Conservation (phyloP, 2,329 filamentous ascomycete species). For the Ascosphaera acerosa region DNA sequence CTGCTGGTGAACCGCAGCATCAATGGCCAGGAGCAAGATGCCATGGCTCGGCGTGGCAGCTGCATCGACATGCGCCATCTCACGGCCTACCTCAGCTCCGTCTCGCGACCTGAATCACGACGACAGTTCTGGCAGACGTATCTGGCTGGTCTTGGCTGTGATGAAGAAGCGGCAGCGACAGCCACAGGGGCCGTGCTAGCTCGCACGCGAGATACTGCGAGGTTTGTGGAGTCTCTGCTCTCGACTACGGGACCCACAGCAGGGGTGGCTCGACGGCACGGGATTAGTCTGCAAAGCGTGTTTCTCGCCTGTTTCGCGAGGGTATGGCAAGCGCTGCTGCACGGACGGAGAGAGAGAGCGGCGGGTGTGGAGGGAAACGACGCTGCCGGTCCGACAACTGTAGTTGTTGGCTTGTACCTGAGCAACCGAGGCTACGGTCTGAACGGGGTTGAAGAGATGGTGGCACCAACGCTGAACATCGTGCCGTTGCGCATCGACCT, state of each 20-base stretch:
- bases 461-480: conserved; percentile 53
- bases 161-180: background rate
- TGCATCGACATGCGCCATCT: background rate
- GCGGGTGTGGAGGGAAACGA: conserved; percentile 5
- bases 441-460: conserved; percentile 23
- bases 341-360: too few relatives aligned
- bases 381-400: conserved; percentile 9
- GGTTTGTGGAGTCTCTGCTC: background rate
- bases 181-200: background rate
- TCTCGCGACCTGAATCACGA: conserved; percentile 10
- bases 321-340: conserved; percentile 16
- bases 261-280: conserved; percentile 21
- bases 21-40: background rate
- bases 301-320: conserved; percentile 49
- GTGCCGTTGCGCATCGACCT: conserved; percentile 38
- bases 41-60: too few relatives aligned
- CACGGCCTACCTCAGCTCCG: background rate
- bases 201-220: too few relatives aligned
- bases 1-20: conserved; percentile 6
- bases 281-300: conserved; percentile 44
- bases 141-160: conserved; percentile 7
- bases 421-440: conserved; percentile 41
- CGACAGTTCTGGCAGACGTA: conserved; percentile 22
- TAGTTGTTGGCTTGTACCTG: conserved; percentile 57
- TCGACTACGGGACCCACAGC: background rate